Evolutionary conservation across 768 basidiomycete genomes (phyloP), one percentile per base, ranked within the genome.

Genomic region (Porphyrellus cyaneotinctus): DNA sequence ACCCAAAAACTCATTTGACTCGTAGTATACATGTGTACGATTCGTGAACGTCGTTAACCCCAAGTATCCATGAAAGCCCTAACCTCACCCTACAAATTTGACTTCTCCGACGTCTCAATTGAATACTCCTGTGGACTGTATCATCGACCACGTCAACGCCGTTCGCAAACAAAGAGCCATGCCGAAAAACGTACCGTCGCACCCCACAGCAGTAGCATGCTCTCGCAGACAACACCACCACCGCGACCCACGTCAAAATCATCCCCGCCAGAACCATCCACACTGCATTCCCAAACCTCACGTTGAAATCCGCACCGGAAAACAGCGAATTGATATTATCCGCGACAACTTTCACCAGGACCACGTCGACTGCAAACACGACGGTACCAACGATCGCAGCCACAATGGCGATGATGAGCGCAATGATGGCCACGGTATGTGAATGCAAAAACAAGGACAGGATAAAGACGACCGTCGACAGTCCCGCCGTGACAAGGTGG

Each of bases 201-300:
- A 84, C 78, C 7, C 86, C 86, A 66, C 83, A 84, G 54, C 86
- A 88, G 51, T 80, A 78, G 60, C 85, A 89, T 15, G 78, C 80
- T 28, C 83, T 74, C 17, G 81, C 80, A 35, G 82, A 81, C 43
- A 88, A 71, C n/a, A 80, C 61, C 28, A 87, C 63, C 32, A 88
- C 77, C 0, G 80, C 79, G 3, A 78, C 39, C 85, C 87, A 89
- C 2, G 79, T 76, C 57, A 81, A 64, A 11, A 80, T 56, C 47
- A 80, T 68, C 15, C 79, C 82, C 5, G 62, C 73, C 37, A 89
- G 58, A n/a, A 81, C 76, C 80, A 91, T 79, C 87, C 87, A 90
- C 9, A 85, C 78, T 10, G 67, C 87, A 54, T 83, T 82, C n/a
- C 88, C 87, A 67, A 79, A 87, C 13, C 66, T 54, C 10, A 84